Evolutionary conservation across 2,329 filamentous ascomycete species (phyloP), one percentile per base, ranked within the genome.

Genomic region (Colletotrichum navitas): DNA sequence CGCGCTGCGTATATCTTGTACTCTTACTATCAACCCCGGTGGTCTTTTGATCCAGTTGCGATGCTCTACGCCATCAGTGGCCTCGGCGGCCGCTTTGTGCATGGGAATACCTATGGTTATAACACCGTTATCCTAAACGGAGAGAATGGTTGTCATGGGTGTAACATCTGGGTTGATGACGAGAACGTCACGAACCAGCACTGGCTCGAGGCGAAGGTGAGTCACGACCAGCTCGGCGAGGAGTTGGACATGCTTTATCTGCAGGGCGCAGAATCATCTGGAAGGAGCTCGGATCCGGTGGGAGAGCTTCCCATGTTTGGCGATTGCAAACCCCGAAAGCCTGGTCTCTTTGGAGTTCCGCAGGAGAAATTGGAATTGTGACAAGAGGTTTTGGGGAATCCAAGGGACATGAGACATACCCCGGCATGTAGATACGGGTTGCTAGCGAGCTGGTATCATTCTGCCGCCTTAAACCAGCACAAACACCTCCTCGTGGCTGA

Each of bases 31-130:
- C 74, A 72, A 1, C 62, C 78, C 0, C 77, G 80, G 11, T 72
- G 78, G 58, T 83, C 82, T 0, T 85, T 82, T 81, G 84, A 85
- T 70, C 83, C 82, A 1, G 61, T 85, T 21, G 79, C 83, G 0
- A 76, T 82, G 12, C 68, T 83, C 26, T 85, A 85, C 49, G 83
- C 80, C 5, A 78, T 83, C 6, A 49, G 77, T 0, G 83, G 83
- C 0, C 68, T 83, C 8, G 79, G 76, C 0, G 77, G 76, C 2
- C 43, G 81, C 21, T 83, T 85, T 58, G 74, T 76, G 66, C 81
- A 78, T 41, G 82, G 76, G 5, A 82, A 84, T 59, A 74, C 76
- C 12, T 71, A 71, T 24, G 84, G 85, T 2, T 83, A 83, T 68
- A 86, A 86, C 67, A 73, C 78, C 51, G 78, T 86, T 5, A 73